phyloP scores from a whole-genome alignment of 2,329 filamentous ascomycete species.

The Scortechinia acanthostroma region DNA sequence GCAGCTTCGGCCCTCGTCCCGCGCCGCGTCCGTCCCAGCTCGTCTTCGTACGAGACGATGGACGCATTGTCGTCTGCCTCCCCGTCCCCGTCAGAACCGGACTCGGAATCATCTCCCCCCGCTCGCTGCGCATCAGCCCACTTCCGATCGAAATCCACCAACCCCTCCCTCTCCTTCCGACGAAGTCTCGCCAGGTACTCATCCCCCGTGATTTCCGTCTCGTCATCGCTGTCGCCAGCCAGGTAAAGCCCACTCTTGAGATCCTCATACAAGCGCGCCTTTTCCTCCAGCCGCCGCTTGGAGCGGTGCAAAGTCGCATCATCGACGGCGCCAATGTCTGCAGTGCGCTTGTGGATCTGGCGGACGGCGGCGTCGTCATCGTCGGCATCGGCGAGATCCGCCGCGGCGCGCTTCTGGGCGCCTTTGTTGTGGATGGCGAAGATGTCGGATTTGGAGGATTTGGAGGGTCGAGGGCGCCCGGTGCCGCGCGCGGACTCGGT shows the following conservation, averaged over 20 bases:
- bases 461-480: conserved; percentile 29
- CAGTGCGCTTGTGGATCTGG: not conserved
- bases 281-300: conserved; percentile 62
- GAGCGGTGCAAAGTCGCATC: conserved; percentile 49
- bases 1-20: not conserved
- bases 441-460: conserved; percentile 48
- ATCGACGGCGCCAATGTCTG: conserved; percentile 9
- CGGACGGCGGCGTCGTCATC: conserved; percentile 26
- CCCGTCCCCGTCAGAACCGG: not conserved
- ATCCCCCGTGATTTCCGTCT: not conserved
- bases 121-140: conserved; percentile 49
- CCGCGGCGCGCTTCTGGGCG: conserved; percentile 22
- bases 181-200: not conserved
- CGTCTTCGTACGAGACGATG: not conserved
- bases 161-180: conserved; percentile 27
- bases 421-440: conserved; percentile 46
- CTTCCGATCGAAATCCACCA: conserved; percentile 70
- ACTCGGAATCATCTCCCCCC: not conserved
- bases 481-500: conserved; percentile 15
- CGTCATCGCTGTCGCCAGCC: conserved; percentile 11
- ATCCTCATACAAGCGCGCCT: conserved; percentile 58
- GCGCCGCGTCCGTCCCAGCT: not conserved
- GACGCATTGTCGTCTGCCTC: not conserved
- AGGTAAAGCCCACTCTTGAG: conserved; percentile 58
- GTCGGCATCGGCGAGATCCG: conserved; percentile 23